phyloP scores from a whole-genome alignment of 345 rosid species.

The Pistacia integerrima region DNA sequence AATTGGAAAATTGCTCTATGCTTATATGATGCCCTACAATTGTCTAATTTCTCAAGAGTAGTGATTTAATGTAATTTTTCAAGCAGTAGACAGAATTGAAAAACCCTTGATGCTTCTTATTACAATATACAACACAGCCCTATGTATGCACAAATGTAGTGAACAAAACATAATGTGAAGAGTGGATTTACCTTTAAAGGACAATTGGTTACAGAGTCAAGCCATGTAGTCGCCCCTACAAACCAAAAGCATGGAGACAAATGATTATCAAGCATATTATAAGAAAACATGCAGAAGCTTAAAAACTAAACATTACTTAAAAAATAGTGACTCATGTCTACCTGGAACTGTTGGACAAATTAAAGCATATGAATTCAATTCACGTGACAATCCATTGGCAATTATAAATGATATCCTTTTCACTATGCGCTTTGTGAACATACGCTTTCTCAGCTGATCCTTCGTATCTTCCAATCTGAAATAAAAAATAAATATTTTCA shows the following conservation, averaged over 20 bases:
- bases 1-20: too few relatives aligned
- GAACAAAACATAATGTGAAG: slow-evolving; percentile 4
- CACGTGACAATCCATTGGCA: slow-evolving; percentile 65
- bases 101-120: neutral
- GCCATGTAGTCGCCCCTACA: slow-evolving; percentile 78
- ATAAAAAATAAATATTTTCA: slow-evolving; percentile 21
- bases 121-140: neutral
- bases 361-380: slow-evolving; percentile 80
- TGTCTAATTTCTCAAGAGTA: too few relatives aligned
- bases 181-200: slow-evolving; percentile 69
- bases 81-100: neutral
- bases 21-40: too few relatives aligned
- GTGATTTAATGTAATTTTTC: neutral
- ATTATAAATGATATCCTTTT: slow-evolving; percentile 61
- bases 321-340: slow-evolving; percentile 14
- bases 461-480: slow-evolving; percentile 87
- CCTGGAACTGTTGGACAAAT: slow-evolving; percentile 86
- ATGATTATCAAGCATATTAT: slow-evolving; percentile 8
- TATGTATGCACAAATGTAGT: neutral
- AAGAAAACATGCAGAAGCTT: slow-evolving; percentile 7
- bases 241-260: slow-evolving; percentile 19
- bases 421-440: slow-evolving; percentile 78
- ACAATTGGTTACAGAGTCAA: slow-evolving; percentile 88
- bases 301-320: neutral
- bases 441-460: slow-evolving; percentile 81